Base-by-base conservation (phyloP, 1,284 basidiomycete genomes). In the Ustilago curta region DNA sequence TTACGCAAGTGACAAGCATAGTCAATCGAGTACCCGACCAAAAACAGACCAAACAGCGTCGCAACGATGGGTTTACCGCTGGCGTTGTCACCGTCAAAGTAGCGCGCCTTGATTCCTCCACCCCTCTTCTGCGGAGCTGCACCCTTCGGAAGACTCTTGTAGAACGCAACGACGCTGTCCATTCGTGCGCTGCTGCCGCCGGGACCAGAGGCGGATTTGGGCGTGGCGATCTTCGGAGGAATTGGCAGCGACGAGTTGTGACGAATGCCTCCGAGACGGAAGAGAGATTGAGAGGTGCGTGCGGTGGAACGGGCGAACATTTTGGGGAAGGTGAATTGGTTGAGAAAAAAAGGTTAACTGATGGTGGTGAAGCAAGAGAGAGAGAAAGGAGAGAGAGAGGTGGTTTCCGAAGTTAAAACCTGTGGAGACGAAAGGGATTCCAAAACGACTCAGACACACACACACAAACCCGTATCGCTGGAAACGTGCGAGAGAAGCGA, bases 141-240 rank as follows among this genome's bases (percentile, higher is more conserved):
- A 53, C 88, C 88, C 83, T 88, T 88, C 77, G 94, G 95, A 52
- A 97, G 89, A 86, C 92, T 93, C 77, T 93, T 94, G 89, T 97
- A 97, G 87, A 97, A 97, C 83, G 92, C 90, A 76, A 97, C 93
- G 84, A 97, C 91, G 42, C 91, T 90, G 64, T 90, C 88, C 62
- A 96, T 92, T 77, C 92, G 91, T 58, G 89, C 90, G 60, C 91
- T 92, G 64, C 90, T 89, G 75, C 93, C 94, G 69, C 91, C 90
- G 59, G 91, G 23, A 86, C 92, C 84, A 86, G 94, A 92, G 71
- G 96, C 91, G 80, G 93, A 90, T 65, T 90, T 89, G 4, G 94
- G 95, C 23, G 94, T 93, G 59, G 95, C 94, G 84, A 97, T 92
- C 88, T 97, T 97, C 59, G 95, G 95, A 48, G 95, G 95, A 80